Base-by-base conservation (phyloP, 2,329 filamentous ascomycete species). In the Cadophora gregata region DNA sequence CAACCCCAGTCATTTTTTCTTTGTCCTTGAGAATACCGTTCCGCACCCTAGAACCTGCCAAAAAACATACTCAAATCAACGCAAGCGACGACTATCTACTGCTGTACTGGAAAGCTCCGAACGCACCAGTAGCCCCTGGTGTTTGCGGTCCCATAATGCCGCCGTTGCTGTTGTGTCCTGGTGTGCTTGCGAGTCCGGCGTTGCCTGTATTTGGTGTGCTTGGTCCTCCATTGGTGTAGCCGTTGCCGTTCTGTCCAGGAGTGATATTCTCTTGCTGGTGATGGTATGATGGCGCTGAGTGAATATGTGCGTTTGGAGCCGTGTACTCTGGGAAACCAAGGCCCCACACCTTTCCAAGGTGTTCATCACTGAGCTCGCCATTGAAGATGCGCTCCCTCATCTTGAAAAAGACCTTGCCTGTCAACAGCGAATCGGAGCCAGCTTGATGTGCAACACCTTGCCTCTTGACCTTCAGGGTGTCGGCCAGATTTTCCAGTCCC, bases 371-470 rank as follows among this genome's bases (percentile, higher is more conserved):
- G 56, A 97, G 91, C 27, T 88, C 85, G 68, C 92, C 91, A 73
- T 91, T 90, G 80, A 97, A 98, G 71, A 98, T 92, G 76, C 92
- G 89, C 77, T 93, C 90, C 67, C 90, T 88, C 84, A 98, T 91
- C 75, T 93, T 91, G 86, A 97, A 99, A 81, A 97, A 99, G 33
- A 97, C 93, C 74, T 91, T 90, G 59, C 96, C 96, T 0, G 96
- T 99, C 33, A 99, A 86, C 74, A 97, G 87, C 24, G 93, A 95
- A 79, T 99, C 96, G 0, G 93, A 97, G 31, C 95, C 96, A 47
- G 94, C 96, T 77, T 97, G 94, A 78, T 99, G 96, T 61, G 93
- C 92, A 38, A 89, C 88, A 12, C 96, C 96, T 36, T 96, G 85
- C 59, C 96, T 89, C 81, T 96, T 93, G 65, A 97, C 91, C 75